Conservation (phyloP, 345 rosid species). For the Rhizophora mangle region DNA sequence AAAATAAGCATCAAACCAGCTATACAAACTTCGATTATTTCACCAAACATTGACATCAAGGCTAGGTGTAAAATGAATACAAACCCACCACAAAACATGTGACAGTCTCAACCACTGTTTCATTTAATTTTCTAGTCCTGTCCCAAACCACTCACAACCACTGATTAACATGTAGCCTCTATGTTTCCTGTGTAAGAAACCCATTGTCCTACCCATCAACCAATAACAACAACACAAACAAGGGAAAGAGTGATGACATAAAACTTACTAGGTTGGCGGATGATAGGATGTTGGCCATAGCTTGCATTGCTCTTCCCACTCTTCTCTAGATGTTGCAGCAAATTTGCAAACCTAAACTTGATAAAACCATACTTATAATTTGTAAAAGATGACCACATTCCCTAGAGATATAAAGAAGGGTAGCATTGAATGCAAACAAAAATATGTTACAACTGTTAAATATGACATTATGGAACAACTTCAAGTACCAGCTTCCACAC, state of each 20-base stretch:
- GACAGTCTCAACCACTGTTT: no score
- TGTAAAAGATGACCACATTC: conserved; percentile 10
- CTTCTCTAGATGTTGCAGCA: conserved; percentile 73
- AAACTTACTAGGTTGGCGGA: conserved; percentile 80
- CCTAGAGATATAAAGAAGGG: not conserved
- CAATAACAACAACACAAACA: not conserved
- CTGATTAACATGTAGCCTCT: no score
- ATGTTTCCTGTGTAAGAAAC: no score
- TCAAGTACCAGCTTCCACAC: no score
- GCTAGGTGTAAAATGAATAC: no score
- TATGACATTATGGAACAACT: not conserved
- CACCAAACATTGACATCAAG: no score
- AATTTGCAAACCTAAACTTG: conserved; percentile 54
- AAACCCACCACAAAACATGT: no score
- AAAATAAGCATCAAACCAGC: no score
- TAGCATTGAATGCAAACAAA: not conserved
- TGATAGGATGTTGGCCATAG: conserved; percentile 93
- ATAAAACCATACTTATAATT: not conserved
- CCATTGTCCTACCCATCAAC: no score
- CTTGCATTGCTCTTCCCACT: conserved; percentile 92
- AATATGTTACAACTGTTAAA: not conserved
- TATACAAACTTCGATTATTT: no score
- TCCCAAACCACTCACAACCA: no score
- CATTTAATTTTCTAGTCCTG: no score
- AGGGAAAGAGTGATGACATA: conserved; percentile 12